These are phyloP conservation scores for Vigna radiata DNA, from an alignment of 306 rosid species.

Conservation along the genomic window DNA sequence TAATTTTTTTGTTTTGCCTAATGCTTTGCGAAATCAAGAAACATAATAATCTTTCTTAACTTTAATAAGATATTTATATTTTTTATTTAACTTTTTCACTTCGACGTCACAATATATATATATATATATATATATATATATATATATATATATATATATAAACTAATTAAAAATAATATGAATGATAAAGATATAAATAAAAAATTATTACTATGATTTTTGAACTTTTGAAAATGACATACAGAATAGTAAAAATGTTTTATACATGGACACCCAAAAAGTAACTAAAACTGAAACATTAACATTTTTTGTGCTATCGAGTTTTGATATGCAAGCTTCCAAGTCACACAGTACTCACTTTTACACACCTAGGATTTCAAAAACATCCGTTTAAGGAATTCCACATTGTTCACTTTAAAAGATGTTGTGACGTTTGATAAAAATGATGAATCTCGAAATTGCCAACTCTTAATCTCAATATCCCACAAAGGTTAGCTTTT, in stretches of 20 bases:
- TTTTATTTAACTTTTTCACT: too few species aligned
- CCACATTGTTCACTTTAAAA: slow-evolving; percentile 3
- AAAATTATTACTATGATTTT: too few species aligned
- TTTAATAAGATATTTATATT: too few species aligned
- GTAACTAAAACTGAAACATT: background rate
- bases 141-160: too few species aligned
- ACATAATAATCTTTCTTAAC: too few species aligned
- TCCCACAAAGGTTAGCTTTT: slow-evolving; percentile 2
- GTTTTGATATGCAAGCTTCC: background rate
- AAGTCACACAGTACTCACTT: background rate
- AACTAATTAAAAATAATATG: too few species aligned
- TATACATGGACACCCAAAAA: too few species aligned
- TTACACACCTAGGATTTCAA: background rate
- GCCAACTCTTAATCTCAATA: slow-evolving; percentile 1
- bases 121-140: too few species aligned
- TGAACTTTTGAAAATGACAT: too few species aligned
- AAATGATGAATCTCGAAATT: background rate
- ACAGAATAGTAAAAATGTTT: too few species aligned
- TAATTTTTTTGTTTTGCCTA: background rate
- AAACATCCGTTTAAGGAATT: background rate
- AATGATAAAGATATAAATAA: too few species aligned
- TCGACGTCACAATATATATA: too few species aligned
- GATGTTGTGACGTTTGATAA: background rate
- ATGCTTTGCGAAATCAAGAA: background rate
- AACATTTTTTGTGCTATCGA: background rate